Evolutionary conservation across 768 basidiomycete genomes (phyloP).

Genomic region (Porphyrellus cyaneotinctus): DNA sequence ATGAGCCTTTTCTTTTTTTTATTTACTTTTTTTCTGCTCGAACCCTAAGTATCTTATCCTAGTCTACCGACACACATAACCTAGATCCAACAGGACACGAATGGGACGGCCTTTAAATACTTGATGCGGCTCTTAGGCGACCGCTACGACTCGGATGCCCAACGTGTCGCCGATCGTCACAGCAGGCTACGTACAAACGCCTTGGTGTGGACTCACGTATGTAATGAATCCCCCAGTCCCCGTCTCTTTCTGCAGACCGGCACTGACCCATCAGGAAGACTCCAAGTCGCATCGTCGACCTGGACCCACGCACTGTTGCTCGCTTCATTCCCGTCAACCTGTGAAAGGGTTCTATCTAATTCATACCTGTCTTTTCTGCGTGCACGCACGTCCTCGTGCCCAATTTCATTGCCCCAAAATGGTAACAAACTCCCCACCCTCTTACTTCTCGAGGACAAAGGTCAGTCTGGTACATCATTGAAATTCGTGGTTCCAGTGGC

Average conservation of each 20-base stretch:
- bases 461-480: conserved; percentile 7
- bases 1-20: conserved; percentile 3
- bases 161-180: conserved; percentile 26
- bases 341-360: conserved; percentile 7
- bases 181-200: conserved; percentile 23
- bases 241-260: not conserved
- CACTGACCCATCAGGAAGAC: conserved; percentile 8
- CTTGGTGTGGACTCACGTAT: conserved; percentile 13
- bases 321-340: conserved; percentile 22
- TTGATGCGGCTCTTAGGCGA: conserved; percentile 21
- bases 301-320: not conserved
- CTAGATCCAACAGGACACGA: conserved; percentile 15
- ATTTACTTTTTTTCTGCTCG: conserved; percentile 9
- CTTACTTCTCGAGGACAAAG: conserved; percentile 9
- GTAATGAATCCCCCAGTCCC: conserved; percentile 14
- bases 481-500: conserved; percentile 9
- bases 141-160: conserved; percentile 4
- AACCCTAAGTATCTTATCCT: not conserved
- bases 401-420: conserved; percentile 16
- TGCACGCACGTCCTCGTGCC: conserved; percentile 10
- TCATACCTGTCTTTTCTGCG: conserved; percentile 4
- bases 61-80: not conserved
- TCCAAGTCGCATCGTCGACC: conserved; percentile 2
- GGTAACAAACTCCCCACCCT: conserved; percentile 3
- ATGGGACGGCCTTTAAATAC: conserved; percentile 9